Evolutionary conservation across 2,329 filamentous ascomycete species (phyloP), one percentile per base, ranked within the genome.

Genomic region (Plectosphaerella cucumerina): DNA sequence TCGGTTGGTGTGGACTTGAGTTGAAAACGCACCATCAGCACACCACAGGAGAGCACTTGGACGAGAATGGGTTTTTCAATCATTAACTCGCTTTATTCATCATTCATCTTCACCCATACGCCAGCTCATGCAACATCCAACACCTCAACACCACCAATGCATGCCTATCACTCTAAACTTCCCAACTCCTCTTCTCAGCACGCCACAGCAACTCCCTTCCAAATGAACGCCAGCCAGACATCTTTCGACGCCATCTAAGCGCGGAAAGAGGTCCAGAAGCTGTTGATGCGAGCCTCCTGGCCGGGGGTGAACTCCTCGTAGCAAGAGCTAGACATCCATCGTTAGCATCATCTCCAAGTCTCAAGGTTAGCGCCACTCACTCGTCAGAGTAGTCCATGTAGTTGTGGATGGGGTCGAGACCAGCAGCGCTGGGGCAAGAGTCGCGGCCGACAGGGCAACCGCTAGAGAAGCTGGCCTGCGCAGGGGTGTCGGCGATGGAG

Each of bases 381-480:
- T 78, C 74, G 50, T 69, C 64, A 20, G 68, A 72, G 58, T 70
- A 70, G 53, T 70, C 67, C 68, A 71, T 71, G 53, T 65, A 70
- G 59, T 71, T 70, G 50, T 66, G 61, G 51, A 71, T 68, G 39
- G 68, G 66, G 49, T 71, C 68, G 18, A 64, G 35, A 6, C 68
- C 66, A 2, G 61, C 43, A 23, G 53, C 50, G 23, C 49, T 50
- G 17, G 68, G 64, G 59, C 68, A 71, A 6, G 67, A 63, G 51
- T 71, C 67, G 46, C 66, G 64, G 10, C 60, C 64, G 15, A 54
- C 50, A 33, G 69, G 67, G 60, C 71, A 75, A 15, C 70, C 68
- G 20, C 51, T 58, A 21, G 63, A 59, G 31, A 61, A 49, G 33
- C 57, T 65, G 60, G 58, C 56, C 59, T 71, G 62, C 18, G 68